phyloP scores from a whole-genome alignment of 345 rosid genomes.

The Pugionium cornutum region DNA sequence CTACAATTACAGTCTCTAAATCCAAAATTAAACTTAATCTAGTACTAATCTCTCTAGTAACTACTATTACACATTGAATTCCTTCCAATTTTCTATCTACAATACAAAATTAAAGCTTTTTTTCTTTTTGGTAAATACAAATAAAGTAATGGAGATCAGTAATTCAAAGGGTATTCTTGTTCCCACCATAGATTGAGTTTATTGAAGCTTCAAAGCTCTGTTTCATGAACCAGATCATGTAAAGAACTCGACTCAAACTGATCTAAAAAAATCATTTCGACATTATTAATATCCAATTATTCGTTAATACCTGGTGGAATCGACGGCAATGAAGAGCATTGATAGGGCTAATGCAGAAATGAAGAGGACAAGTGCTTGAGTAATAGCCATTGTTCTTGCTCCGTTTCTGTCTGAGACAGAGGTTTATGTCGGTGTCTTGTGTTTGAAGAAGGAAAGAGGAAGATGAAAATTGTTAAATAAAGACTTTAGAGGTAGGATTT shows the following conservation, averaged over 20 bases:
- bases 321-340: slow-evolving; percentile 41
- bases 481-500: slow-evolving; percentile 19
- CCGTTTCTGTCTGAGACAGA: slow-evolving; percentile 24
- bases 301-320: slow-evolving; percentile 43
- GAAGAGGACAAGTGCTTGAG: slow-evolving; percentile 40
- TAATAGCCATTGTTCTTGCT: slow-evolving; percentile 41
- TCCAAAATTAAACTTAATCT: background rate
- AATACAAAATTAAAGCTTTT: background rate
- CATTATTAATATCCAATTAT: background rate
- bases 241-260: background rate
- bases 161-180: slow-evolving; percentile 8
- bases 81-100: slow-evolving; percentile 12
- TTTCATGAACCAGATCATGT: slow-evolving; percentile 26
- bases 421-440: slow-evolving; percentile 36
- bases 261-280: background rate
- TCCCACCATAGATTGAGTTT: background rate
- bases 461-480: slow-evolving; percentile 31
- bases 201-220: slow-evolving; percentile 13
- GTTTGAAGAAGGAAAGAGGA: slow-evolving; percentile 18
- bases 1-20: slow-evolving; percentile 2
- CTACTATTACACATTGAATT: slow-evolving; percentile 1
- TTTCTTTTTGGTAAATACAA: background rate
- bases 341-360: slow-evolving; percentile 46
- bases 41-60: slow-evolving; percentile 3
- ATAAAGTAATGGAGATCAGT: slow-evolving; percentile 12